phyloP scores from a whole-genome alignment of 1,139 yeast genomes.

The Pichia sp. region DNA sequence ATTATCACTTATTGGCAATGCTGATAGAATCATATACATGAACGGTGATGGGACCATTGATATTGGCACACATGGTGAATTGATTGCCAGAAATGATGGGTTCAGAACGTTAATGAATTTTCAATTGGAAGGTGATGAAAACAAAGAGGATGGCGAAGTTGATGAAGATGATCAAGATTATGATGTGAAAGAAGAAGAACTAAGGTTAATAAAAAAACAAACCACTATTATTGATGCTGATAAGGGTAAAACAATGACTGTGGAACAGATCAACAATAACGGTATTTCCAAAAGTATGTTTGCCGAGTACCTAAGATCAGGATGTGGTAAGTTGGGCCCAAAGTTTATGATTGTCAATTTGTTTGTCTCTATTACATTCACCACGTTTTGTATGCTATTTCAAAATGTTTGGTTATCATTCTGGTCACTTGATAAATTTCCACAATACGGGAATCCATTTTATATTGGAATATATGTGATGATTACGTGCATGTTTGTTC shows the following conservation, averaged over 20 bases:
- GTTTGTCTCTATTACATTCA: slow-evolving; percentile 30
- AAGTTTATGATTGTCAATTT: slow-evolving; percentile 38
- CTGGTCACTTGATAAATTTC: slow-evolving; percentile 41
- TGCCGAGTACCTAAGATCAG: slow-evolving; percentile 48
- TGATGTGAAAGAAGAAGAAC: slow-evolving; percentile 20
- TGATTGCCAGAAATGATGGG: slow-evolving; percentile 39
- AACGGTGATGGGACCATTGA: slow-evolving; percentile 60
- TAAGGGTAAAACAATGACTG: slow-evolving; percentile 30
- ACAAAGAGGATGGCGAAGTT: slow-evolving; percentile 30
- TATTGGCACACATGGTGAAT: slow-evolving; percentile 52
- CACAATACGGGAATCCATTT: slow-evolving; percentile 31
- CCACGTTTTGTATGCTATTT: slow-evolving; percentile 40
- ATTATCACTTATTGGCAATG: slow-evolving; percentile 60
- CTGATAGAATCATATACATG: slow-evolving; percentile 65
- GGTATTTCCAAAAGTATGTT: slow-evolving; percentile 41
- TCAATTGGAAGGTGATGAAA: slow-evolving; percentile 29
- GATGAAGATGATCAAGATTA: slow-evolving; percentile 30
- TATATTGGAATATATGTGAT: slow-evolving; percentile 44
- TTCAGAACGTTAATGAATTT: slow-evolving; percentile 52
- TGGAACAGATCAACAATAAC: slow-evolving; percentile 33
- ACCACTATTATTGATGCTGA: slow-evolving; percentile 18
- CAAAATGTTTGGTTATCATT: slow-evolving; percentile 49
- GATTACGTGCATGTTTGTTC: slow-evolving; percentile 43
- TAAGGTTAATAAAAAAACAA: slow-evolving; percentile 22
- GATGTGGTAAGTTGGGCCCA: slow-evolving; percentile 45